Base-by-base conservation (phyloP, 352 stramenopile genomes). In the Plasmopara muralis region DNA sequence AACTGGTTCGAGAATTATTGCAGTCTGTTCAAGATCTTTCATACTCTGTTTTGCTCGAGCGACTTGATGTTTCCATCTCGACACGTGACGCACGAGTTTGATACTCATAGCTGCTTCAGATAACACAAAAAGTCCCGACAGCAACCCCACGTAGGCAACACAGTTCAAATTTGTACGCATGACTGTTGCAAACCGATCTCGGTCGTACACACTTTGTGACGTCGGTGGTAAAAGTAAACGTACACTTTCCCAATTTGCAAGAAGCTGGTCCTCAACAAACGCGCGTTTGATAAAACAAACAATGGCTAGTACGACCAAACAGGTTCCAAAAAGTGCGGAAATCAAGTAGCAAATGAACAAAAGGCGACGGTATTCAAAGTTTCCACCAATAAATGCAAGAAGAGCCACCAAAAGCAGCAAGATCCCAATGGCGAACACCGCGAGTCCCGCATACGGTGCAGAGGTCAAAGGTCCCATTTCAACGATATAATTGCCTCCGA, bases 321-420 rank as follows among this genome's bases (percentile, higher is more conserved):
- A 52, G 5, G 68, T 60, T 5, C 69, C 77, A 4, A 78, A 66
- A 35, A 76, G 44, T 9, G 79, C 82, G 4, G 80, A 84, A 9
- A 87, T 51, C 53, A 85, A 52, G 43, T 80, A 80, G 39, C 77
- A 88, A 9, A 84, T 70, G 2, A 77, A 87, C 30, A 90, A 66
- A 34, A 90, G 64, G 2, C 77, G 73, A 15, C 80, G 80, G 44
- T 91, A 91, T 47, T 91, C 80, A n/a, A 91, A 87, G 35, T 64
- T 77, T 7, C 64, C 72, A 8, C 80, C 80, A 35, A 88, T 61
- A 52, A 91, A 91, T 8, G 77, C 67, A 10, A 91, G 57, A 18
- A 88, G 47, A 5, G 77, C 68, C 25, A 91, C 69, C 15, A 72
- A 30, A 5, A 91, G 59, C 48, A 85, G 61, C 9, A 87, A 14